Percentiles rank a stretch among this genome's conserved stretches.
These are phyloP conservation scores for Solanum chiquidenum DNA, from an alignment of 257 asterid genomes.

Conservation along the genomic window DNA sequence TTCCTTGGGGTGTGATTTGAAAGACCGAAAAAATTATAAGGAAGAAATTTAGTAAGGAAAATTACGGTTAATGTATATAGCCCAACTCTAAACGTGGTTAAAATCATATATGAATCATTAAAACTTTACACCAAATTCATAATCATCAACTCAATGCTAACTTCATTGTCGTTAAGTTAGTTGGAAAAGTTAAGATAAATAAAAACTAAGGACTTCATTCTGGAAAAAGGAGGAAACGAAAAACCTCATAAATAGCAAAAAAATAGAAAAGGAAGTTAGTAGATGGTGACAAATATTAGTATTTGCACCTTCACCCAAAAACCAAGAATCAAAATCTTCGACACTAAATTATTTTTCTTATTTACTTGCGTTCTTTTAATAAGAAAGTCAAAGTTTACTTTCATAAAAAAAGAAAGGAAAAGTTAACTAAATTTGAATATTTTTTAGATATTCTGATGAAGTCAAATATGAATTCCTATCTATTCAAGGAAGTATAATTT, in stretches of 20 bases:
- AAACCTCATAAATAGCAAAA: background rate
- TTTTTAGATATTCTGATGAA: background rate
- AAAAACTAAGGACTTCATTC: background rate
- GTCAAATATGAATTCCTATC: background rate
- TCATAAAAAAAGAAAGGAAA: background rate
- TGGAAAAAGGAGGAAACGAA: background rate
- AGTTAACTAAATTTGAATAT: background rate
- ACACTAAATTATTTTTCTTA: background rate
- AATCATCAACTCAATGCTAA: background rate
- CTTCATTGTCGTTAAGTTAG: background rate
- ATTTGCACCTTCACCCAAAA: background rate
- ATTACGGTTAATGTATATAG: background rate
- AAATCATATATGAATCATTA: constrained; percentile 8
- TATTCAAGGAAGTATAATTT: background rate
- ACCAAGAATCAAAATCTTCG: background rate
- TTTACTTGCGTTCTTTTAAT: background rate
- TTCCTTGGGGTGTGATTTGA: background rate
- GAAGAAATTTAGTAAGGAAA: background rate
- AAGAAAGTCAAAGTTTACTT: background rate
- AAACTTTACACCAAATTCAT: constrained; percentile 1
- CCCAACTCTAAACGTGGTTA: background rate
- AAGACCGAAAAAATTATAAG: background rate
- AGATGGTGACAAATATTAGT: background rate
- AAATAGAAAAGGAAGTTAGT: background rate
- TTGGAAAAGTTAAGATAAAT: background rate